Conservation (phyloP, 176 grass and related monocot species). For the Carex littledalei region DNA sequence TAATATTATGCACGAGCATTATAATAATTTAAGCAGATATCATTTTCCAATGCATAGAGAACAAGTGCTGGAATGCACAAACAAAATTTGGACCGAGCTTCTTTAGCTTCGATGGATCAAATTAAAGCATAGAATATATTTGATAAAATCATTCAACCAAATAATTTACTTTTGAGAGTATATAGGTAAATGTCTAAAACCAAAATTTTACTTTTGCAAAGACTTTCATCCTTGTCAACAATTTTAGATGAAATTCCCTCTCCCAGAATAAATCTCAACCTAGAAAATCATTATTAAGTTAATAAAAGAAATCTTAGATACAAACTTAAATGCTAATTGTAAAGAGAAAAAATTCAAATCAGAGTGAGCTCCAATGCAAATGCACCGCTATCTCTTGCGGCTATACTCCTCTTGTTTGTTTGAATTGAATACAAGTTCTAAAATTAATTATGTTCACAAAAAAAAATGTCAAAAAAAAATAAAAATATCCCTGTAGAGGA, state of each 20-base stretch:
- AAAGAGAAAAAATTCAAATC: constrained; percentile 26
- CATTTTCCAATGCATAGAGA: no score
- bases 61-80: no score
- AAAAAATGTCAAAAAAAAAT: neutral
- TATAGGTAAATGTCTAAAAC: neutral
- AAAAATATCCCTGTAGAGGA: neutral
- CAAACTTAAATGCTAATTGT: neutral
- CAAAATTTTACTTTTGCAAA: constrained; percentile 61
- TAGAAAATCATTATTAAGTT: constrained; percentile 24
- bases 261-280: constrained; percentile 77
- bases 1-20: no score
- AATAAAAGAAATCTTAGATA: neutral
- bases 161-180: neutral
- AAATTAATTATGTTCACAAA: neutral
- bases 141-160: neutral
- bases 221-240: constrained; percentile 82
- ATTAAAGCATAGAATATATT: constrained; percentile 30
- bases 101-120: constrained; percentile 62
- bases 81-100: constrained; percentile 64
- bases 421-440: constrained; percentile 81
- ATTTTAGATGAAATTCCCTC: constrained; percentile 59
- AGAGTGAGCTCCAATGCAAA: constrained; percentile 87
- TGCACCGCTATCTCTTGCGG: constrained; percentile 48
- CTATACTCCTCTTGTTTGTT: constrained; percentile 74
- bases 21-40: no score